Evolutionary conservation across 2,329 filamentous ascomycete species (phyloP).

Genomic region (Talaromyces sp.): DNA sequence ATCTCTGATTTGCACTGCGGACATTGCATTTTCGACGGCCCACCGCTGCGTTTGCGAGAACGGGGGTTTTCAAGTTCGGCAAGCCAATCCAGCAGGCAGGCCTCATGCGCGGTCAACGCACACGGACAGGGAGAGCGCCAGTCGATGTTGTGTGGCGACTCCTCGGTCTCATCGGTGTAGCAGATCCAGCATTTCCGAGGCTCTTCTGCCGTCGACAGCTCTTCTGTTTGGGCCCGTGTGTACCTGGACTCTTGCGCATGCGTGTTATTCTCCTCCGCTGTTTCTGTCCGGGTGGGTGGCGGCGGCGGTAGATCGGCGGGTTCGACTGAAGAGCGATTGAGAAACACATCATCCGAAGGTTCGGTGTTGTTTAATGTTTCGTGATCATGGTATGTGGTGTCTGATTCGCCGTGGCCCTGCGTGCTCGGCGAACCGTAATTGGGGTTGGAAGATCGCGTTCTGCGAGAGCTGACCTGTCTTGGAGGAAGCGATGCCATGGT

Average conservation of each 20-base stretch:
- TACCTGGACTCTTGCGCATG: not conserved
- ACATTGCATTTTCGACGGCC: constrained; percentile 64
- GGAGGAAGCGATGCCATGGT: constrained; percentile 13
- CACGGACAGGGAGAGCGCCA: constrained; percentile 92
- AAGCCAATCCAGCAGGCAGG: constrained; percentile 86
- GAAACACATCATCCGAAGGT: constrained; percentile 2
- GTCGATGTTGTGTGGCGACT: constrained; percentile 51
- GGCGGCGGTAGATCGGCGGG: not conserved
- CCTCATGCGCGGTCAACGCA: constrained; percentile 83
- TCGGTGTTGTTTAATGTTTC: not conserved
- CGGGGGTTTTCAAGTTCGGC: constrained; percentile 72
- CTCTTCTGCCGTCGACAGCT: constrained; percentile 20
- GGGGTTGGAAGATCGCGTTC: constrained; percentile 7
- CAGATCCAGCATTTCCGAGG: constrained; percentile 64
- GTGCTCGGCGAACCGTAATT: constrained; percentile 4
- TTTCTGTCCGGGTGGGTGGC: constrained; percentile 1
- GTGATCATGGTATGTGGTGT: not conserved
- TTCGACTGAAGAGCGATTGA: constrained; percentile 4
- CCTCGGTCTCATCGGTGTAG: constrained; percentile 61
- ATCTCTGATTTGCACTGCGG: constrained; percentile 87
- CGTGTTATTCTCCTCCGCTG: not conserved
- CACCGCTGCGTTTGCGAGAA: constrained; percentile 45
- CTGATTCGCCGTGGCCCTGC: constrained; percentile 1
- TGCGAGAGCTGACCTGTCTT: constrained; percentile 1
- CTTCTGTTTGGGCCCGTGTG: not conserved